Evolutionary conservation across 2,329 filamentous ascomycete species (phyloP), one percentile per base, ranked within the genome.

Genomic region (Boeremia lycopersici): DNA sequence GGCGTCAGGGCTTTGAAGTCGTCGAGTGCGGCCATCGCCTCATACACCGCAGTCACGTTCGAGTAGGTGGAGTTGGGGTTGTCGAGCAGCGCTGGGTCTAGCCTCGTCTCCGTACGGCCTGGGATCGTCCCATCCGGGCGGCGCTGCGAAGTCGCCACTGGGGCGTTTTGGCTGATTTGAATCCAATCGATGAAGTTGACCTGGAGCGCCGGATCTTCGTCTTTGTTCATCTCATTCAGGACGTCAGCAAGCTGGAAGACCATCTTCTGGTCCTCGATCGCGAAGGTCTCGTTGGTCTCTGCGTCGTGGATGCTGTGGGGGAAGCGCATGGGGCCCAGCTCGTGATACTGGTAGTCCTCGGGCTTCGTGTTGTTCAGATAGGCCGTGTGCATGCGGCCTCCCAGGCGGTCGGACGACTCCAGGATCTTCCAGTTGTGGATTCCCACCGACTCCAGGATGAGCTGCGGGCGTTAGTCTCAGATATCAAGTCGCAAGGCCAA

Each of bases 281-380:
- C 78, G 7, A 78, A 63, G 0, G 80, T 85, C 62, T 81, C 76
- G 57, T 84, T 83, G 23, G 78, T 76, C 19, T 74, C 74, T 1
- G 77, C 68, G 53, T 82, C 77, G 0, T 69, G 74, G 4, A 79
- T 71, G 12, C 75, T 77, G 34, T 80, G 74, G 0, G 85, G 85
- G 56, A 88, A 83, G 2, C 84, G 77, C 84, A 88, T 87, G 0
- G 84, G 83, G 0, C 85, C 85, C 78, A 81, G 78, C 64, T 87
- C 86, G 61, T 87, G 84, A 65, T 87, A 87, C 13, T 84, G 84
- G 61, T 87, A 87, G 57, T 86, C 79, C 25, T 81, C 80, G 0
- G 83, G 82, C 0, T 76, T 78, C 7, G 79, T 82, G 10, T 80
- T 82, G 3, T 80, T 79, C 4, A 88, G 77, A 47, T 87, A 87